Conservation (phyloP, 139 green algal genomes). For the Nannochloris sp. region DNA sequence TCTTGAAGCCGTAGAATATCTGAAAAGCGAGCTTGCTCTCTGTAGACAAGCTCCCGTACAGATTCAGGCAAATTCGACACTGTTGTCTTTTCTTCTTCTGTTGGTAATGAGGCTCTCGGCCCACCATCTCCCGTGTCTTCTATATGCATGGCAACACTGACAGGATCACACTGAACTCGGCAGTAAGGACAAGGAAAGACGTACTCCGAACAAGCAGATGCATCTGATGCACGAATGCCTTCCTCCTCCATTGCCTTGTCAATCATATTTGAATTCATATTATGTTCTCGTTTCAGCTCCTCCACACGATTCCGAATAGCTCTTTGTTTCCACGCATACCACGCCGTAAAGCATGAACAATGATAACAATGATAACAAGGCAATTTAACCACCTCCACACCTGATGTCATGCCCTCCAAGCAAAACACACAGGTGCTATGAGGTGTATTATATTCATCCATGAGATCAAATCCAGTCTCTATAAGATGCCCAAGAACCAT, state of each 20-base stretch:
- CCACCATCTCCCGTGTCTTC: not conserved
- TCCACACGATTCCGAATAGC: not conserved
- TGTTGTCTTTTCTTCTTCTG: not conserved
- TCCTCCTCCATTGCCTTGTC: not conserved
- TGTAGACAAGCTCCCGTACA: not conserved
- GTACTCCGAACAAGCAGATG: not conserved
- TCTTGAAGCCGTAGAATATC: not conserved
- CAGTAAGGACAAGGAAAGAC: not conserved
- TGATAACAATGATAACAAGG: not conserved
- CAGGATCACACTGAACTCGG: not conserved
- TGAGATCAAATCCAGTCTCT: not conserved
- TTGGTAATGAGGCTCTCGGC: not conserved
- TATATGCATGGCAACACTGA: not conserved
- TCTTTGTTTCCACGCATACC: not conserved
- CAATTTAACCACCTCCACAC: not conserved
- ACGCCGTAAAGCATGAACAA: not conserved
- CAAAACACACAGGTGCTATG: not conserved
- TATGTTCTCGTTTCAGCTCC: not conserved
- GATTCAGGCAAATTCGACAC: not conserved
- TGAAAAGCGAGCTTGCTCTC: not conserved
- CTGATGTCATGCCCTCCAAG: not conserved
- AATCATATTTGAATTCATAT: not conserved
- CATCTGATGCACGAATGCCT: not conserved
- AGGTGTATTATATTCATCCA: not conserved
- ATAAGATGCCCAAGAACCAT: not conserved